A percentile compares a stretch with the other conserved stretches of the same genome.
These are phyloP conservation scores for Chrysopogon serrulatus DNA, from an alignment of 176 grass and related monocot species.

Conservation along the genomic window DNA sequence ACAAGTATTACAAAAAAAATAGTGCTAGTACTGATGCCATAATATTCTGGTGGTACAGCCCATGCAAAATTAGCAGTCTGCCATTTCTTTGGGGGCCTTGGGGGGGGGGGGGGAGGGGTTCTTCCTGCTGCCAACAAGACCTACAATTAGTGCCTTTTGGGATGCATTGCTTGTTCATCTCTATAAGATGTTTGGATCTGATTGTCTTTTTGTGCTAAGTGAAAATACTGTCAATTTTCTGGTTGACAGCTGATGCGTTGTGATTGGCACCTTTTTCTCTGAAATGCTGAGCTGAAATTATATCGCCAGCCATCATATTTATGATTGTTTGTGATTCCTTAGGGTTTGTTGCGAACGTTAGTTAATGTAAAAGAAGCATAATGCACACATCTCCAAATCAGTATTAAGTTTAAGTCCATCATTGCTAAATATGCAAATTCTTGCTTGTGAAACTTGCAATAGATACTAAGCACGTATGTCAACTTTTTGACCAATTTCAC, in stretches of 20 bases:
- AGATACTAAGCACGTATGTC: neutral
- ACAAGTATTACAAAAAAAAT: neutral
- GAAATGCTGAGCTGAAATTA: neutral
- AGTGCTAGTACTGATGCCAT: neutral
- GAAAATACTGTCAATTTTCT: neutral
- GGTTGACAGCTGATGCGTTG: neutral
- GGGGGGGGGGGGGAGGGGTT: neutral
- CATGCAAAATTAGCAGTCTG: neutral
- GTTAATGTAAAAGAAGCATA: conserved; percentile 7
- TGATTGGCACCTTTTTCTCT: conserved; percentile 22
- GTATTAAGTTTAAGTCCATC: neutral
- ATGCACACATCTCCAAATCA: neutral
- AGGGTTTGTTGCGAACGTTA: neutral
- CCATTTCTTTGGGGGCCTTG: neutral
- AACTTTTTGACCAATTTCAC: neutral
- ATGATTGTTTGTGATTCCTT: conserved; percentile 7
- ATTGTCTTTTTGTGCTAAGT: neutral
- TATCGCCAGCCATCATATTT: neutral
- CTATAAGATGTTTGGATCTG: neutral
- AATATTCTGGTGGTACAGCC: neutral
- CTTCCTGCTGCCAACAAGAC: neutral
- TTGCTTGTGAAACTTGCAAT: neutral
- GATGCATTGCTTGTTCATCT: neutral
- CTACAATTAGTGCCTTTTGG: neutral
- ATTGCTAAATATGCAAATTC: neutral